phyloP scores from a whole-genome alignment of 805 yeast species.

The Kluyveromyces siamensis region DNA sequence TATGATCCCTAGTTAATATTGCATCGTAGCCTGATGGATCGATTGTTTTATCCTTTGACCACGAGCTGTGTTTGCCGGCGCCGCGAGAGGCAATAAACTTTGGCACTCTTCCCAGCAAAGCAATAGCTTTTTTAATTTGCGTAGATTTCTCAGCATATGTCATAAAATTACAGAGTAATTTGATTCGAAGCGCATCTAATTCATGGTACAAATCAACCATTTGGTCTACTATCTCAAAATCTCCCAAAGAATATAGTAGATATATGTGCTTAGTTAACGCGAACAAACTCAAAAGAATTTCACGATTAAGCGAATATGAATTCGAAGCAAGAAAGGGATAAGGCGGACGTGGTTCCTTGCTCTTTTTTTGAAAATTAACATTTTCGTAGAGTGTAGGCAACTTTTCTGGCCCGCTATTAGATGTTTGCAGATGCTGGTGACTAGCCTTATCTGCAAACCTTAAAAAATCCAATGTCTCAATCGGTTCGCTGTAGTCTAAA shows the following conservation, averaged over 20 bases:
- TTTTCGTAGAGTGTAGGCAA: conserved; percentile 31
- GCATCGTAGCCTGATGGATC: conserved; percentile 62
- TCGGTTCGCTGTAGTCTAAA: conserved; percentile 35
- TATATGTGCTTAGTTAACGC: conserved; percentile 56
- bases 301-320: conserved; percentile 40
- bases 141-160: conserved; percentile 43
- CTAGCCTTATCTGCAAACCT: conserved; percentile 19
- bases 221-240: conserved; percentile 52
- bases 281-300: conserved; percentile 47
- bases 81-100: conserved; percentile 47
- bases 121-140: conserved; percentile 44
- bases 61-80: conserved; percentile 20
- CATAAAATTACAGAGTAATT: conserved; percentile 40
- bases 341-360: conserved; percentile 37
- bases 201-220: conserved; percentile 44
- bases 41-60: conserved; percentile 16
- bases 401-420: conserved; percentile 11
- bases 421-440: conserved; percentile 17
- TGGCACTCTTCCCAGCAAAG: conserved; percentile 47
- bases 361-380: conserved; percentile 12
- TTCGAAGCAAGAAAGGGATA: conserved; percentile 44
- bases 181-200: conserved; percentile 50
- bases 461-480: conserved; percentile 26
- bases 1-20: conserved; percentile 52
- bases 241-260: conserved; percentile 63